phyloP scores from a whole-genome alignment of 164 flowering plant species.

The Berberis vulgaris region DNA sequence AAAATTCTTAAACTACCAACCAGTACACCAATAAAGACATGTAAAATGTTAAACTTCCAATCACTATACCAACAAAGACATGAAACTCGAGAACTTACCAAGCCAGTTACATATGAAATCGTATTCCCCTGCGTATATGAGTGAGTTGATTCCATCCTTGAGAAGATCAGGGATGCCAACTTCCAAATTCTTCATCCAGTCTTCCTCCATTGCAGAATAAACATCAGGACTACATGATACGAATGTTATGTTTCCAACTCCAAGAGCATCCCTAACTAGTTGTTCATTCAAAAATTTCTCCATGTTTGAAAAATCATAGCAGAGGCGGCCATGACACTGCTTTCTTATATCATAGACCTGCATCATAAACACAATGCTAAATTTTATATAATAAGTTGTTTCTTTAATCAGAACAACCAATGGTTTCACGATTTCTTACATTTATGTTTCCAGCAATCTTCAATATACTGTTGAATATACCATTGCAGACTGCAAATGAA shows the following conservation, averaged over 20 bases:
- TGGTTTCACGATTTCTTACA: constrained; percentile 25
- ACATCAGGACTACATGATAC: not conserved
- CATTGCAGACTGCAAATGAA: constrained; percentile 36
- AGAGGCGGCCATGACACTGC: constrained; percentile 43
- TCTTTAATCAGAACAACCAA: not conserved
- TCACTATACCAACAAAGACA: not conserved
- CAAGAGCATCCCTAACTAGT: not conserved
- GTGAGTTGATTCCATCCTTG: not conserved
- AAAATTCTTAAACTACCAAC: not conserved
- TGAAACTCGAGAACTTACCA: not conserved
- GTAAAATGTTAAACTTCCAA: not conserved
- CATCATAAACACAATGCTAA: constrained; percentile 7
- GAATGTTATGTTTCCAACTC: not conserved
- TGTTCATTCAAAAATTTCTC: not conserved
- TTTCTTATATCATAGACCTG: constrained; percentile 84
- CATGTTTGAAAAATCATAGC: not conserved
- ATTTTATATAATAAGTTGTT: not conserved
- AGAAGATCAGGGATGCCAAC: not conserved
- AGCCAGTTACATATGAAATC: not conserved
- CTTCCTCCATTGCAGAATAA: not conserved
- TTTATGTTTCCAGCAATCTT: constrained; percentile 32
- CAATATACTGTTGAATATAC: constrained; percentile 46
- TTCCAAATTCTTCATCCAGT: not conserved
- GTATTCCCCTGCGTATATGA: not conserved
- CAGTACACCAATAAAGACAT: not conserved